A percentile compares a stretch with the other conserved stretches of the same genome.
These are phyloP conservation scores for Globisporangium heterothallicum DNA, from an alignment of 352 stramenopile species.

Conservation along the genomic window DNA sequence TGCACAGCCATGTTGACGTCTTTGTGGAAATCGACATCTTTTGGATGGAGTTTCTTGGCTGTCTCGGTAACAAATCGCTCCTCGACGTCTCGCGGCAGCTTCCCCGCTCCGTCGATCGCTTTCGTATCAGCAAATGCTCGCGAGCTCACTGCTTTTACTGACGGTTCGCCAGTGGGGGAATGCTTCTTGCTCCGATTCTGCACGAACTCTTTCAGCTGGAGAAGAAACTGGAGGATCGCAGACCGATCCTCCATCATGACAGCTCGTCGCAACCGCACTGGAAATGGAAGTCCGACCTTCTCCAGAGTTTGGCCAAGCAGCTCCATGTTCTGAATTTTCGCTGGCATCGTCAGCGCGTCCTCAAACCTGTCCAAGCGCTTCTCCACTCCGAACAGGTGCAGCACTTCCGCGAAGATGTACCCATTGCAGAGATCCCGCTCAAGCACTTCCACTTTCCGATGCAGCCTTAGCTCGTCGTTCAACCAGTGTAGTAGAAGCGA, in stretches of 20 bases:
- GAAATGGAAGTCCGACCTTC: constrained; percentile 31
- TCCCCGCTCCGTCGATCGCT: not conserved
- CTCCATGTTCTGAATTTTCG: constrained; percentile 63
- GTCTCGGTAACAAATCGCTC: constrained; percentile 48
- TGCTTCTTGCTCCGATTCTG: constrained; percentile 19
- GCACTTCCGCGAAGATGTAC: constrained; percentile 56
- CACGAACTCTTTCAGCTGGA: constrained; percentile 56
- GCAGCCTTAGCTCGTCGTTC: constrained; percentile 53
- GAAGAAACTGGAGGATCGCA: constrained; percentile 44
- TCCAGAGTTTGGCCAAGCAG: constrained; percentile 35
- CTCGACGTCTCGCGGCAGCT: constrained; percentile 35
- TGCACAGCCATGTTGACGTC: constrained; percentile 67
- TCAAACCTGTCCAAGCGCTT: constrained; percentile 40
- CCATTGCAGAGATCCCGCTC: constrained; percentile 68
- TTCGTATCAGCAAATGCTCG: constrained; percentile 4
- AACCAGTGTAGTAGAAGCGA: constrained; percentile 59
- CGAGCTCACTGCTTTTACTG: constrained; percentile 5
- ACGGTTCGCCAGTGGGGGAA: constrained; percentile 2
- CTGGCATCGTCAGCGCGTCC: constrained; percentile 23
- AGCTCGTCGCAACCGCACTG: constrained; percentile 30
- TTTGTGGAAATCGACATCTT: constrained; percentile 46
- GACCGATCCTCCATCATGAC: constrained; percentile 69
- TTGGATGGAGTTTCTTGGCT: constrained; percentile 34
- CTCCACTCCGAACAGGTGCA: constrained; percentile 46
- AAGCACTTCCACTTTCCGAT: constrained; percentile 37